phyloP scores from a whole-genome alignment of 352 stramenopile genomes.

The Elongisporangium prolatum region DNA sequence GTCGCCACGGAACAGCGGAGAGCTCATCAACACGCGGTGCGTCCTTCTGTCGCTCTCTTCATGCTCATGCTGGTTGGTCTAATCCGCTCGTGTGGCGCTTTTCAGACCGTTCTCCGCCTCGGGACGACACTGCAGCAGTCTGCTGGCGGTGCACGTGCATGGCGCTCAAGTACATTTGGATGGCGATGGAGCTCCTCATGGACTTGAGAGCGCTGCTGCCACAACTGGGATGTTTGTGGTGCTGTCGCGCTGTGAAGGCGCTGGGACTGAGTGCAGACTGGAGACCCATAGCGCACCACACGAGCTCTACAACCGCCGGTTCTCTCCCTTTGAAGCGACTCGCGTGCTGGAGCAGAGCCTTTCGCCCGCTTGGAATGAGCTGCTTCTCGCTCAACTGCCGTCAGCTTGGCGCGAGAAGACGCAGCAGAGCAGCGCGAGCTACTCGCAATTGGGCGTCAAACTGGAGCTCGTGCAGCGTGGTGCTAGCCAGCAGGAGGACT shows the following conservation, averaged over 20 bases:
- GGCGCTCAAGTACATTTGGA: not conserved
- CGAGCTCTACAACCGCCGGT: slow-evolving; percentile 37
- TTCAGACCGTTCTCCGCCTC: slow-evolving; percentile 51
- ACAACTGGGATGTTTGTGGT: slow-evolving; percentile 25
- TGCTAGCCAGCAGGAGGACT: slow-evolving; percentile 60
- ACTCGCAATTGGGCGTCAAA: slow-evolving; percentile 12
- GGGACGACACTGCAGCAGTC: slow-evolving; percentile 21
- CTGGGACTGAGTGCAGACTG: not conserved
- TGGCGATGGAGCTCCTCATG: slow-evolving; percentile 2
- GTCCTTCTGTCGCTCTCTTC: slow-evolving; percentile 2
- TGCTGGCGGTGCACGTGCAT: slow-evolving; percentile 54
- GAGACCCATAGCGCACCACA: slow-evolving; percentile 2
- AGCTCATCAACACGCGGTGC: slow-evolving; percentile 15
- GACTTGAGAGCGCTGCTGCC: not conserved
- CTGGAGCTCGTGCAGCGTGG: slow-evolving; percentile 65
- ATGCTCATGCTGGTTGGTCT: not conserved
- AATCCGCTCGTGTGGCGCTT: not conserved
- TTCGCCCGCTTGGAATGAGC: slow-evolving; percentile 56
- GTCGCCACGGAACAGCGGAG: slow-evolving; percentile 13
- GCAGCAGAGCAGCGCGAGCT: not conserved
- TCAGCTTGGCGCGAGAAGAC: slow-evolving; percentile 22
- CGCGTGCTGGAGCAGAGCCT: slow-evolving; percentile 41
- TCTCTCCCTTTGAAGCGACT: slow-evolving; percentile 60
- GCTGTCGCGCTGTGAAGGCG: slow-evolving; percentile 13
- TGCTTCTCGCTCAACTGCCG: slow-evolving; percentile 53